Percentiles rank a stretch among this genome's conserved stretches.
phyloP scores from a whole-genome alignment of 2,329 filamentous ascomycete species.

The Dendrostoma leiphaemia region DNA sequence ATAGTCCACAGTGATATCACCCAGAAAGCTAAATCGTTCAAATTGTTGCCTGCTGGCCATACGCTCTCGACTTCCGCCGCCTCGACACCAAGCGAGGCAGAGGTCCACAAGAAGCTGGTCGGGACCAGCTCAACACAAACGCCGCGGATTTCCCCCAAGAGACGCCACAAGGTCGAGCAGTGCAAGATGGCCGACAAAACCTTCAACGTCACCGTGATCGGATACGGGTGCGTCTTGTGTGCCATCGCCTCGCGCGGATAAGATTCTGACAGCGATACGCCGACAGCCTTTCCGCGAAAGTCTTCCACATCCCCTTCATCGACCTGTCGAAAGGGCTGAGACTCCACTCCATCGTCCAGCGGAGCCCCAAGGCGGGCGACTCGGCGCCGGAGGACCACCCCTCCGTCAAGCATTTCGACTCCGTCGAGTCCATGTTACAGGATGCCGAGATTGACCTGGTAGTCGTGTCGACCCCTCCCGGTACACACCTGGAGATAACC shows the following conservation, averaged over 20 bases:
- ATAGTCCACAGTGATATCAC: too few species aligned
- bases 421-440: slow-evolving; percentile 59
- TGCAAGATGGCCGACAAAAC: slow-evolving; percentile 18
- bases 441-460: slow-evolving; percentile 68
- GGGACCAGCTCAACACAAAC: background rate
- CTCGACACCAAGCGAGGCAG: background rate
- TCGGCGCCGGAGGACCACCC: slow-evolving; percentile 71
- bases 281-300: slow-evolving; percentile 62
- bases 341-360: slow-evolving; percentile 75
- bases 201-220: slow-evolving; percentile 29
- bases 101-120: background rate
- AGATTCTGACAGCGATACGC: background rate
- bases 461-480: slow-evolving; percentile 68
- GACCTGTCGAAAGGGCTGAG: slow-evolving; percentile 60
- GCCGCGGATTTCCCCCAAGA: background rate
- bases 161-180: background rate
- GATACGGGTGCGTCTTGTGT: slow-evolving; percentile 23
- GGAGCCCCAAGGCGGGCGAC: slow-evolving; percentile 60
- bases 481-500: slow-evolving; percentile 66
- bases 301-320: slow-evolving; percentile 72
- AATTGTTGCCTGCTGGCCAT: too few species aligned
- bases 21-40: too few species aligned
- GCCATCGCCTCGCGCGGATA: background rate
- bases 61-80: background rate
- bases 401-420: slow-evolving; percentile 60